Conservation (phyloP, 2,329 filamentous ascomycete species). For the Trichophyton mentagrophytes region DNA sequence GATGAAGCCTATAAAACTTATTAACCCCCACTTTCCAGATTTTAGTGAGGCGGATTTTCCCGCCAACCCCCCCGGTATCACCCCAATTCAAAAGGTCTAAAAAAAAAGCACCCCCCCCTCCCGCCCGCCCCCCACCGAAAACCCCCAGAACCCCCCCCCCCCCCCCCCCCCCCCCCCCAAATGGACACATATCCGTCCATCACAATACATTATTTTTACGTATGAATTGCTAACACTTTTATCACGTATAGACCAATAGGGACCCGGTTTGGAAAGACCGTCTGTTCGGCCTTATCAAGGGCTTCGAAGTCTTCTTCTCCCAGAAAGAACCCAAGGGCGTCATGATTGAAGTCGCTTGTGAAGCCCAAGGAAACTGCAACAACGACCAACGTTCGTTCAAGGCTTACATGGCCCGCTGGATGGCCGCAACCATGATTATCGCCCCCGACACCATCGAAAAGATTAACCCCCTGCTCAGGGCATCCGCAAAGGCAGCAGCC, state of each 20-base stretch:
- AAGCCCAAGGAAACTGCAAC: constrained; percentile 43
- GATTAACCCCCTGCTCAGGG: constrained; percentile 41
- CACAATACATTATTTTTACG: background rate
- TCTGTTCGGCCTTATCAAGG: constrained; percentile 42
- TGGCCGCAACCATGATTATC: constrained; percentile 44
- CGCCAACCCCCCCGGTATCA: too few species aligned
- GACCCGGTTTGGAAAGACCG: constrained; percentile 40
- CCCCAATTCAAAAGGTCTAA: too few species aligned
- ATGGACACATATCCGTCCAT: background rate
- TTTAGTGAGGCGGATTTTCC: too few species aligned
- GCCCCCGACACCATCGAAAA: constrained; percentile 42
- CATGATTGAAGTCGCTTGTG: constrained; percentile 50
- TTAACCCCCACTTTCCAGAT: too few species aligned
- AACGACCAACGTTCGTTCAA: constrained; percentile 55
- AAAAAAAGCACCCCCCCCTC: too few species aligned
- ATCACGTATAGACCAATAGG: constrained; percentile 23
- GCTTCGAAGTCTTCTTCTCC: constrained; percentile 40
- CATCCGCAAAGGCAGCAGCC: constrained; percentile 44
- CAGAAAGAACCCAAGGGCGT: constrained; percentile 36
- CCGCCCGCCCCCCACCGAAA: too few species aligned
- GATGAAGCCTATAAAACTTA: too few species aligned
- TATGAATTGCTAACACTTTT: background rate
- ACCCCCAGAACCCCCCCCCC: too few species aligned
- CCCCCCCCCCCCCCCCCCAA: too few species aligned
- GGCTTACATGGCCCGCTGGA: constrained; percentile 50